These are phyloP conservation scores for Powellomyces hirtus DNA, from an alignment of 192 early-diverging fungal genomes.

Conservation along the genomic window DNA sequence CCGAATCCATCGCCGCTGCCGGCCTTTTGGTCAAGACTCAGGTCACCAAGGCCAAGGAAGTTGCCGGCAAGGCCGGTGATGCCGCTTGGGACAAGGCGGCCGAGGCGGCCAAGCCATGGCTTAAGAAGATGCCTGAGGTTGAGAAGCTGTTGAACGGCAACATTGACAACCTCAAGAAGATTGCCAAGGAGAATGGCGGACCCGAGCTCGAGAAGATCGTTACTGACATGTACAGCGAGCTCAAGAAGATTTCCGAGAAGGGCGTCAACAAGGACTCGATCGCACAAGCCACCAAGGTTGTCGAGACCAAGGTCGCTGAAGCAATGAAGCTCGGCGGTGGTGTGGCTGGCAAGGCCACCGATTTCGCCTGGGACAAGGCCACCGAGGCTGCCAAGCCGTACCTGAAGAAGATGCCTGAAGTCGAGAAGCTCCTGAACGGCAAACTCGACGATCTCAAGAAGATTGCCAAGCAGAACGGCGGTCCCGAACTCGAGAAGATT, in stretches of 20 bases:
- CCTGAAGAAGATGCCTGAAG: constrained; percentile 18
- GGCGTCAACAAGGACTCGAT: too few relatives aligned
- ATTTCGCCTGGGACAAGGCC: constrained; percentile 13
- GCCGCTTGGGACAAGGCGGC: constrained; percentile 14
- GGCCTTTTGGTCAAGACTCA: constrained; percentile 6
- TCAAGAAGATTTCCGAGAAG: constrained; percentile 12
- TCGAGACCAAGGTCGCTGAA: neutral
- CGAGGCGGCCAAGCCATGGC: constrained; percentile 12
- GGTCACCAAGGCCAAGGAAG: constrained; percentile 2
- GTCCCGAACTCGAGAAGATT: constrained; percentile 11
- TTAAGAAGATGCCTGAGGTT: neutral
- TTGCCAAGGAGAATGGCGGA: constrained; percentile 3
- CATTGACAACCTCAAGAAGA: constrained; percentile 12
- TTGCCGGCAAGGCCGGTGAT: constrained; percentile 8
- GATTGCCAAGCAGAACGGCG: constrained; percentile 9
- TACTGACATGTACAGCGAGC: constrained; percentile 3
- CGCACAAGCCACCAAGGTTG: neutral
- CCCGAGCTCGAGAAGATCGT: constrained; percentile 11
- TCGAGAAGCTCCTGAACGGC: constrained; percentile 4
- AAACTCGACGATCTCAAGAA: constrained; percentile 5
- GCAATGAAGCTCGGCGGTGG: neutral
- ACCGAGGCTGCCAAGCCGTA: constrained; percentile 14
- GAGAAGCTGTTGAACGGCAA: constrained; percentile 1
- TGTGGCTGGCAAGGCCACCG: constrained; percentile 1
- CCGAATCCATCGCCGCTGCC: neutral